These are phyloP conservation scores for Quercus parvula DNA, from an alignment of 306 rosid species.

Conservation along the genomic window DNA sequence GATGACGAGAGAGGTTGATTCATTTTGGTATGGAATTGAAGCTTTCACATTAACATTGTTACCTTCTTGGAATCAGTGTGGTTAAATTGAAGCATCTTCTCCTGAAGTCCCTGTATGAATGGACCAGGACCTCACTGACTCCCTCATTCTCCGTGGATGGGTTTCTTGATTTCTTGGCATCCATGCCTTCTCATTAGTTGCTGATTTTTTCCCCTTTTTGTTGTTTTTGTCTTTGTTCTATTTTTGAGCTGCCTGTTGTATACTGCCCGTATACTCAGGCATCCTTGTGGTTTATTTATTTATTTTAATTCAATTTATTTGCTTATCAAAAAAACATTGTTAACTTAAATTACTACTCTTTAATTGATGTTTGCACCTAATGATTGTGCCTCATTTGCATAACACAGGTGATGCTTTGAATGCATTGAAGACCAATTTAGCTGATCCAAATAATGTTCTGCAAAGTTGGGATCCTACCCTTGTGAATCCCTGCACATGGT, in stretches of 20 bases:
- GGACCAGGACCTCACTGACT: too few species aligned
- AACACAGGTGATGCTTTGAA: constrained; percentile 83
- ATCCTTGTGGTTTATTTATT: too few species aligned
- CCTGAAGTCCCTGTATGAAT: too few species aligned
- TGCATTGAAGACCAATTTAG: constrained; percentile 67
- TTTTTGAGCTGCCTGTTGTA: too few species aligned
- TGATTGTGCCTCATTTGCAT: constrained; percentile 22
- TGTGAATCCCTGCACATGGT: constrained; percentile 97
- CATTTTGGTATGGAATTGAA: background rate
- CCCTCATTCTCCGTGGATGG: too few species aligned
- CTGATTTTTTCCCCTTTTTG: too few species aligned
- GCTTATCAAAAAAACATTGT: background rate
- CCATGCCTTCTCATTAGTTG: too few species aligned
- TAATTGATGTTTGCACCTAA: constrained; percentile 15
- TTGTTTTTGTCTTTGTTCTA: too few species aligned
- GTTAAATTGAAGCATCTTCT: too few species aligned
- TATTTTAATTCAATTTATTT: too few species aligned
- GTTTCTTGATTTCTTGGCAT: too few species aligned
- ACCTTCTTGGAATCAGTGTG: background rate
- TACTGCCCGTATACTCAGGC: too few species aligned
- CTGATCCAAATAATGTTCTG: constrained; percentile 85
- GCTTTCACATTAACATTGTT: background rate
- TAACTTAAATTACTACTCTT: background rate
- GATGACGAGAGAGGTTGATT: background rate
- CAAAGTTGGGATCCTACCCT: constrained; percentile 95